Base-by-base conservation (phyloP, 106 monocot genomes). In the Xerophyta viscosa region DNA sequence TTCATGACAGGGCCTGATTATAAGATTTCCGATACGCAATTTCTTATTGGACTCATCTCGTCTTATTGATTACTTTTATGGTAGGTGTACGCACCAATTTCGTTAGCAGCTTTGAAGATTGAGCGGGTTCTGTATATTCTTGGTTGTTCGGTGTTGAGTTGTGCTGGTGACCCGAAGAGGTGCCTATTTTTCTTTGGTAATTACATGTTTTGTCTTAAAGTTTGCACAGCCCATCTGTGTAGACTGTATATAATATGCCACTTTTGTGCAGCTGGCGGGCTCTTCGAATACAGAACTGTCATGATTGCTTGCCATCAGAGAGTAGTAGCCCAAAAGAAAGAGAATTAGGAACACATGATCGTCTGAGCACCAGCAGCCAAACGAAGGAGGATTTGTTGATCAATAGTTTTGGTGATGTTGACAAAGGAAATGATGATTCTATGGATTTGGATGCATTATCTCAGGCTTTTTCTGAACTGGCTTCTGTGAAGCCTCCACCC, bases 41-140 rank as follows among this genome's bases (percentile, higher is more conserved):
- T 33, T 6, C 11, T 33, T 33, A 33, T 11, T 33, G 33, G 33
- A 11, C 43, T 44, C 3, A 8, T 43, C 27, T 18, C 29, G 20
- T 63, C 30, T 24, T 31, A 20, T 56, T 57, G 28, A 6, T 24
- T 23, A 43, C 23, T 36, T 28, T 7, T 50, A 43, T 56, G 18
- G 57, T 52, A 91, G 91, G 64, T 91, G 26, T 75, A 91, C 78
- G 71, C 91, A 13, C 91, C 91, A n/a, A 33, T 88, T 37, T 71
- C 24, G 20, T 49, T 20, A 14, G 51, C 50, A 45, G 37, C 55
- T n/a, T n/a, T 49, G 41, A 71, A 59, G 29, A 56, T 78, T 48
- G 81, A 91, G 29, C 73, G 91, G 15, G 71, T 67, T 14, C 61
- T 91, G 24, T 91, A 85, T 64, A 37, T 85, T 36, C 62, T 85